Conservation (phyloP, 148 eudicot species). For the Silene latifolia region DNA sequence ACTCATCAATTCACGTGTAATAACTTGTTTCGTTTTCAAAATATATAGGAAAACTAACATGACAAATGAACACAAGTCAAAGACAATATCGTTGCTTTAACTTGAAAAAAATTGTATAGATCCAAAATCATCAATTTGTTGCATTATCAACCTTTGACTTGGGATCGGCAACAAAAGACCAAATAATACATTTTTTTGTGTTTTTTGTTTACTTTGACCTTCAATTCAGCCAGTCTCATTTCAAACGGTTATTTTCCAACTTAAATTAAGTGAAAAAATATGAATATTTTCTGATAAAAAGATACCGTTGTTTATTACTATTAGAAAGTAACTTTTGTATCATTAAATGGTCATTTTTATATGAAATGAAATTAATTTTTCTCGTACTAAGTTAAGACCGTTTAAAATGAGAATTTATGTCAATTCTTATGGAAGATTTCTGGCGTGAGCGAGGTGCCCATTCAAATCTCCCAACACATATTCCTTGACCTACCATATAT, state of each 20-base stretch:
- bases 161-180: slow-evolving; percentile 9
- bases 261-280: no score
- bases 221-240: background rate
- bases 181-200: background rate
- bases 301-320: no score
- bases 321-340: no score
- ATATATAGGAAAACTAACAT: background rate
- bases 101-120: background rate
- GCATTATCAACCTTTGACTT: slow-evolving; percentile 8
- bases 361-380: no score
- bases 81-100: background rate
- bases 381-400: no score
- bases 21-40: background rate
- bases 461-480: slow-evolving; percentile 13
- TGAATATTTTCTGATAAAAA: no score
- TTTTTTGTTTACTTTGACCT: slow-evolving; percentile 9
- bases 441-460: background rate
- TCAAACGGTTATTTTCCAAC: no score
- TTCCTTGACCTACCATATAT: slow-evolving; percentile 14
- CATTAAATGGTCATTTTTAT: no score
- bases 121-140: background rate
- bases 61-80: slow-evolving; percentile 4
- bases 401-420: no score
- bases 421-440: background rate
- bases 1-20: background rate